Base-by-base conservation (phyloP, 1,284 basidiomycete species). In the Polyporus tsugae region DNA sequence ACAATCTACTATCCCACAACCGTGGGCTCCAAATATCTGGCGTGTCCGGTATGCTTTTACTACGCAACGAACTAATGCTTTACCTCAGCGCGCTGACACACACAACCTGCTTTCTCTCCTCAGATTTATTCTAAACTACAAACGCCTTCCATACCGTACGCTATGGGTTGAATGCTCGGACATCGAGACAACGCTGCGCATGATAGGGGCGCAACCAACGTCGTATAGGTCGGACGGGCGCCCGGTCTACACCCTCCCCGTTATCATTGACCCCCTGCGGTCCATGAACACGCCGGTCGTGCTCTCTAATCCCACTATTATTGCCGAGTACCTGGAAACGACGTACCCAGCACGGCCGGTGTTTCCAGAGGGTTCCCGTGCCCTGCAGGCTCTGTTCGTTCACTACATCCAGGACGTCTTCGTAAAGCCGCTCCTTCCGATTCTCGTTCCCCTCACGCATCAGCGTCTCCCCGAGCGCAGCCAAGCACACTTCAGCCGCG, bases 11-110 rank as follows among this genome's bases (percentile, higher is more conserved):
- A 83, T 83, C 19, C 82, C 87, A 6, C 88, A 91, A 67, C 86
- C 91, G 29, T 92, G 91, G 91, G 87, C 88, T 62, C 91, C 91
- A 13, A 90, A 90, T 74, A 88, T 91, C 39, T 92, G 91, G 91
- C 83, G 89, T 46, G 83, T 85, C 60, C 73, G 82, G 82, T 81
- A 61, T 41, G 75, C 62, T 15, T 17, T 35, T 13, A 36, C 2
- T 15, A 36, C 60, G 35, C 35, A n/a, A 15, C 36, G 35, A 17
- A 19, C 19, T 13, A 1, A 35, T 11, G 6, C 36, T 65, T 29
- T n/a, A 58, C 55, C 22, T 19, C 41, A 22, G 7, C 41, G 39
- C 33, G 59, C 61, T 69, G 25, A 72, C 58, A n/a, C 11, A 72
- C 58, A 19, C 38, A 49, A n/a, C 4, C 15, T 7, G 17, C 19